Evolutionary conservation across 441 rosid species (phyloP).

Genomic region (Erodium chrysanthum): DNA sequence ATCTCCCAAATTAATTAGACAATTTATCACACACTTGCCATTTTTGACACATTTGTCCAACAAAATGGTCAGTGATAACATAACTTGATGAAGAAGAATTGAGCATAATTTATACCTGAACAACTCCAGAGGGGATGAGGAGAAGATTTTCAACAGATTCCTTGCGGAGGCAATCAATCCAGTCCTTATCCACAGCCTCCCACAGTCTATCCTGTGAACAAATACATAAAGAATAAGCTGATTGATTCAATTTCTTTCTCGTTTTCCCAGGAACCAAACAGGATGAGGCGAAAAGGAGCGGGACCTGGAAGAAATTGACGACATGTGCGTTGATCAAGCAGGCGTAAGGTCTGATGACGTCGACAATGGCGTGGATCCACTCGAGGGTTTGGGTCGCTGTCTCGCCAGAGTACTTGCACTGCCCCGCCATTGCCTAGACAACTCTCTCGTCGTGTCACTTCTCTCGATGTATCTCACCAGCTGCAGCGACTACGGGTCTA

Average conservation of each 20-base stretch:
- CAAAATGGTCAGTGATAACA: neutral
- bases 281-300: neutral
- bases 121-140: slow-evolving; percentile 56
- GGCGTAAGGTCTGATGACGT: slow-evolving; percentile 44
- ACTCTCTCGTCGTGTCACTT: too few species aligned
- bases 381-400: slow-evolving; percentile 49
- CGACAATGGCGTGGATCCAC: slow-evolving; percentile 58
- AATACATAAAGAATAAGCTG: neutral
- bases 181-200: slow-evolving; percentile 62
- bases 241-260: neutral
- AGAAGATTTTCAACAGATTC: slow-evolving; percentile 55
- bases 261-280: too few species aligned
- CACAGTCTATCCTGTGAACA: slow-evolving; percentile 44
- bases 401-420: slow-evolving; percentile 41
- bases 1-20: too few species aligned
- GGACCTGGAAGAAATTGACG: slow-evolving; percentile 69
- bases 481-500: too few species aligned
- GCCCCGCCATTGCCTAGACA: slow-evolving; percentile 13
- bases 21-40: too few species aligned
- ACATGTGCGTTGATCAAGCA: slow-evolving; percentile 50
- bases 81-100: too few species aligned
- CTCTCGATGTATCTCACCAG: too few species aligned
- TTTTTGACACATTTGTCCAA: neutral
- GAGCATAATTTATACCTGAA: slow-evolving; percentile 38
- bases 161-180: slow-evolving; percentile 59